phyloP scores from a whole-genome alignment of 306 rosid genomes.

The Dalbergia cultrata region DNA sequence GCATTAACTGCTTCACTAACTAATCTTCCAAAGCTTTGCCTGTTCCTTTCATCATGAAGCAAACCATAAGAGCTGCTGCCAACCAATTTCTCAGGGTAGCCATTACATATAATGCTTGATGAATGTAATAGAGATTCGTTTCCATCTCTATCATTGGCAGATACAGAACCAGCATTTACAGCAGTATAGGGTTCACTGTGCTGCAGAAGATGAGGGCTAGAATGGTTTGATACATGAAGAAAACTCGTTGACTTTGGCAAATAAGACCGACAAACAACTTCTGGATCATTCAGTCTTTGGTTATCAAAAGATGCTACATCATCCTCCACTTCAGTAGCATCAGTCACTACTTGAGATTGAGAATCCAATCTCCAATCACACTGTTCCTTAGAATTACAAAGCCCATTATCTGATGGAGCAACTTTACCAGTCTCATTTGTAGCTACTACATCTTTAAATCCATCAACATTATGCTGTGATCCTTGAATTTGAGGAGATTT shows the following conservation, averaged over 20 bases:
- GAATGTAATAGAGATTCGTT: slow-evolving; percentile 57
- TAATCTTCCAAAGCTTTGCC: slow-evolving; percentile 61
- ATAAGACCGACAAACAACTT: slow-evolving; percentile 69
- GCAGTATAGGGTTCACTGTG: slow-evolving; percentile 56
- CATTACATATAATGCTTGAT: slow-evolving; percentile 60
- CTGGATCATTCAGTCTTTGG: slow-evolving; percentile 97
- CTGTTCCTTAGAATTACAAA: slow-evolving; percentile 58
- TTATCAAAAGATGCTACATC: slow-evolving; percentile 85
- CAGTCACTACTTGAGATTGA: slow-evolving; percentile 47
- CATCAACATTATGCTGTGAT: slow-evolving; percentile 55
- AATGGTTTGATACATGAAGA: slow-evolving; percentile 58
- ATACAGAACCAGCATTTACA: slow-evolving; percentile 60
- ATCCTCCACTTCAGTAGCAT: slow-evolving; percentile 71
- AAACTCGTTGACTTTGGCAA: slow-evolving; percentile 62
- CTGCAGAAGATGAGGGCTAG: slow-evolving; percentile 52
- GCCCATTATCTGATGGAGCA: slow-evolving; percentile 49
- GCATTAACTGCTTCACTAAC: slow-evolving; percentile 64
- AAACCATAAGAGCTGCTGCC: slow-evolving; percentile 59
- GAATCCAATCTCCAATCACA: slow-evolving; percentile 65
- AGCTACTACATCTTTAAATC: slow-evolving; percentile 52
- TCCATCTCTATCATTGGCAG: slow-evolving; percentile 58
- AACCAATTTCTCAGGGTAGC: slow-evolving; percentile 70
- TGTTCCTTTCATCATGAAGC: slow-evolving; percentile 61
- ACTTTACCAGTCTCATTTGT: slow-evolving; percentile 50
- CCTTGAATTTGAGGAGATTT: slow-evolving; percentile 62